Conservation (phyloP, 1,284 basidiomycete genomes). For the Wallemia ichthyophaga region DNA sequence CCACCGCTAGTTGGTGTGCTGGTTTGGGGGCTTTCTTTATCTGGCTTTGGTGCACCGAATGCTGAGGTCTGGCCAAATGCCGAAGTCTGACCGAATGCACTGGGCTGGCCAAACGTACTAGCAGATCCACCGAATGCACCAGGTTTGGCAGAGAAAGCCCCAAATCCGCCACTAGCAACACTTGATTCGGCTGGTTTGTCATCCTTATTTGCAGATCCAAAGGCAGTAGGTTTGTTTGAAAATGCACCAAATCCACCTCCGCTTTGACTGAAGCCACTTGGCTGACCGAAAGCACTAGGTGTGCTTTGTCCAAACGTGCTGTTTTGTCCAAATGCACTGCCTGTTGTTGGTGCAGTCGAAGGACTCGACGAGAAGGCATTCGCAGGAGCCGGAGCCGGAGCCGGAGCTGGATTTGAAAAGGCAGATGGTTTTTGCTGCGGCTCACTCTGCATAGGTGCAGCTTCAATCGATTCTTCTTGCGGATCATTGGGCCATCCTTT, state of each 20-base stretch:
- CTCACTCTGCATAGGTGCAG: too few species aligned
- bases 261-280: not conserved
- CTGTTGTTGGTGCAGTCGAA: not conserved
- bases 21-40: not conserved
- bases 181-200: not conserved
- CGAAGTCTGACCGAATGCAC: not conserved
- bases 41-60: not conserved
- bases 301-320: not conserved
- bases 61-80: not conserved
- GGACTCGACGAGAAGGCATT: not conserved
- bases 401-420: too few species aligned
- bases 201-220: not conserved
- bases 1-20: not conserved
- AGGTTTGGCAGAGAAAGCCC: not conserved
- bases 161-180: too few species aligned
- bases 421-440: too few species aligned
- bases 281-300: not conserved
- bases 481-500: not conserved
- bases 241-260: not conserved
- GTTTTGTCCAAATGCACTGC: not conserved
- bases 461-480: not conserved
- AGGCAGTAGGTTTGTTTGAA: not conserved
- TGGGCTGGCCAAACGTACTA: not conserved
- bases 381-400: too few species aligned
- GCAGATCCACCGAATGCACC: not conserved